phyloP scores from a whole-genome alignment of 129 eudicot genomes.

The Heracleum sosnowskyi region DNA sequence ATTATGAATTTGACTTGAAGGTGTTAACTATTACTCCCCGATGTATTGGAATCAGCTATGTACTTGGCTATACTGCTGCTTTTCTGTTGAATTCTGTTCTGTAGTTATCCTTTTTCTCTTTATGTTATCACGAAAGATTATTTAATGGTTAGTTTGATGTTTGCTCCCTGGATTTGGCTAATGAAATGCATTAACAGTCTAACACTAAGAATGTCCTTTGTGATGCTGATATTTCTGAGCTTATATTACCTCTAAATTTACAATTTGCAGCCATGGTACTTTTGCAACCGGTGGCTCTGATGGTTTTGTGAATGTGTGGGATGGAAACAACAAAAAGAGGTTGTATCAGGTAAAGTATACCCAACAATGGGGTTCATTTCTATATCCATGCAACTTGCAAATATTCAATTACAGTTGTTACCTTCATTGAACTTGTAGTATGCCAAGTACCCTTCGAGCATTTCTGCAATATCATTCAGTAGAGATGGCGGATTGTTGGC shows the following conservation, averaged over 20 bases:
- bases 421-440: slow-evolving; percentile 42
- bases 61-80: background rate
- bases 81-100: background rate
- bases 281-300: slow-evolving; percentile 98
- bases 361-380: background rate
- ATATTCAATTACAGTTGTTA: background rate
- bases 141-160: background rate
- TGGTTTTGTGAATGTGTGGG: slow-evolving; percentile 93
- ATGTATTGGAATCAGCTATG: background rate
- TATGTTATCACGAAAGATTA: too few species aligned
- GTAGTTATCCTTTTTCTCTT: too few species aligned
- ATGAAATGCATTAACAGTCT: background rate
- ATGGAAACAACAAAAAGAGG: slow-evolving; percentile 92
- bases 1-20: background rate
- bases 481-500: slow-evolving; percentile 10
- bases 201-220: background rate
- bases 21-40: background rate
- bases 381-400: background rate
- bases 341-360: slow-evolving; percentile 60
- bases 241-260: background rate
- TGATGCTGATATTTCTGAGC: background rate
- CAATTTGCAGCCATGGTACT: slow-evolving; percentile 72
- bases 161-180: background rate
- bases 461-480: slow-evolving; percentile 13
- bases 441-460: slow-evolving; percentile 58